Evolutionary conservation across 371 early-diverging fungal species (phyloP).

Genomic region (Actinomortierella wolfii): DNA sequence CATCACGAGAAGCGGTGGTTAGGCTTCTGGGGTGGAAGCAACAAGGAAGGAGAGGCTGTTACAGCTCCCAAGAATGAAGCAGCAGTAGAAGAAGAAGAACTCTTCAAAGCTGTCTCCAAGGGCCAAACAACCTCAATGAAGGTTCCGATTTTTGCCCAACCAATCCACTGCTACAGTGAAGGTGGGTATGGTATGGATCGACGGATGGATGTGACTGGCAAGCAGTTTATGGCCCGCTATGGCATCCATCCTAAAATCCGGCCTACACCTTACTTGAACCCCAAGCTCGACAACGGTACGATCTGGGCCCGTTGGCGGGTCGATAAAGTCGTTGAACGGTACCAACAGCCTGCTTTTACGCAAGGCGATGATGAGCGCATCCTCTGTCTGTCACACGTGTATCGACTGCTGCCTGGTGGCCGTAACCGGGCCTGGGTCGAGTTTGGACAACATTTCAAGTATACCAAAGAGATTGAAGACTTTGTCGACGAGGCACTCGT

Average conservation of each 20-base stretch:
- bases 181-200: slow-evolving; percentile 31
- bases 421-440: slow-evolving; percentile 30
- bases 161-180: slow-evolving; percentile 24
- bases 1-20: slow-evolving; percentile 1
- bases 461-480: slow-evolving; percentile 16
- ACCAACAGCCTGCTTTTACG: slow-evolving; percentile 22
- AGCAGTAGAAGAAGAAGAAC: slow-evolving; percentile 1
- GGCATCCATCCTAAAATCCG: slow-evolving; percentile 15
- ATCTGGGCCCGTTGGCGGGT: slow-evolving; percentile 38
- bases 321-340: slow-evolving; percentile 40
- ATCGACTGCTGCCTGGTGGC: slow-evolving; percentile 32
- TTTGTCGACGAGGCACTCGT: slow-evolving; percentile 28
- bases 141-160: background rate
- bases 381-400: slow-evolving; percentile 32
- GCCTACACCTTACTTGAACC: slow-evolving; percentile 32
- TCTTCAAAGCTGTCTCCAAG: too few relatives aligned
- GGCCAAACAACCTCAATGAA: too few relatives aligned
- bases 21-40: background rate
- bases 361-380: slow-evolving; percentile 14
- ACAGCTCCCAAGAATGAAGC: slow-evolving; percentile 20
- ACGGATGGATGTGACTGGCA: slow-evolving; percentile 32
- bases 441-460: slow-evolving; percentile 35
- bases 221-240: slow-evolving; percentile 30
- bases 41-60: slow-evolving; percentile 1
- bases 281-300: slow-evolving; percentile 16